These are phyloP conservation scores for Choanephora cucurbitarum DNA, from an alignment of 371 early-diverging fungal genomes.

Conservation along the genomic window DNA sequence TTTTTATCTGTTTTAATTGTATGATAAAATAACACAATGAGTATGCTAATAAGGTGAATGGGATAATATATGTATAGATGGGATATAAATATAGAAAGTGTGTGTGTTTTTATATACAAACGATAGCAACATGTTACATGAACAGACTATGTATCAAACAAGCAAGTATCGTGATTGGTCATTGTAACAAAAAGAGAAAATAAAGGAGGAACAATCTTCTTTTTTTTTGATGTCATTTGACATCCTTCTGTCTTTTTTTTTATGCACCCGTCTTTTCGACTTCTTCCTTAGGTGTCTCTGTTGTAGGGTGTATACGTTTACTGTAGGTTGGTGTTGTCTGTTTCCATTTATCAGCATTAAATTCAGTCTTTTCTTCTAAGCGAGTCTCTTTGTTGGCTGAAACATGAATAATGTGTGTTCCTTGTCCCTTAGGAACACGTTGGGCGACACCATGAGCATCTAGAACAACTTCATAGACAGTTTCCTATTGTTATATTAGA, in stretches of 20 bases:
- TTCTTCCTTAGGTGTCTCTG: conserved; percentile 3
- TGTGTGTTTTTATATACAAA: too few species aligned
- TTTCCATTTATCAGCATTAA: conserved; percentile 6
- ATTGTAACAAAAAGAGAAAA: conserved; percentile 7
- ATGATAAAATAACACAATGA: too few species aligned
- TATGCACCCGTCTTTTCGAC: conserved; percentile 9
- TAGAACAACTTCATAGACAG: conserved; percentile 47
- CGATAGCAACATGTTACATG: background rate
- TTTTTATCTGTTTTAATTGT: too few species aligned
- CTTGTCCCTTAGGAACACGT: conserved; percentile 47
- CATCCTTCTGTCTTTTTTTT: too few species aligned
- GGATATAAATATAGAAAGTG: too few species aligned
- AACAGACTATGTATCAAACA: background rate
- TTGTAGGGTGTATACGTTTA: conserved; percentile 18
- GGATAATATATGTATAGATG: too few species aligned
- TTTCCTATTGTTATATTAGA: conserved; percentile 37
- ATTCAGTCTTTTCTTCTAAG: conserved; percentile 28
- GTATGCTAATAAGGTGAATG: too few species aligned
- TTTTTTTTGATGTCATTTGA: conserved; percentile 10
- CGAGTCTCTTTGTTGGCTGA: conserved; percentile 40
- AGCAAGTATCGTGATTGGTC: background rate
- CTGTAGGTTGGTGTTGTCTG: conserved; percentile 17
- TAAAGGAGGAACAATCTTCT: too few species aligned
- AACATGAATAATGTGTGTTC: conserved; percentile 49
- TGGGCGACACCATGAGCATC: conserved; percentile 49